phyloP scores from a whole-genome alignment of 2,329 filamentous ascomycete species.

The Anthostomella pinea region DNA sequence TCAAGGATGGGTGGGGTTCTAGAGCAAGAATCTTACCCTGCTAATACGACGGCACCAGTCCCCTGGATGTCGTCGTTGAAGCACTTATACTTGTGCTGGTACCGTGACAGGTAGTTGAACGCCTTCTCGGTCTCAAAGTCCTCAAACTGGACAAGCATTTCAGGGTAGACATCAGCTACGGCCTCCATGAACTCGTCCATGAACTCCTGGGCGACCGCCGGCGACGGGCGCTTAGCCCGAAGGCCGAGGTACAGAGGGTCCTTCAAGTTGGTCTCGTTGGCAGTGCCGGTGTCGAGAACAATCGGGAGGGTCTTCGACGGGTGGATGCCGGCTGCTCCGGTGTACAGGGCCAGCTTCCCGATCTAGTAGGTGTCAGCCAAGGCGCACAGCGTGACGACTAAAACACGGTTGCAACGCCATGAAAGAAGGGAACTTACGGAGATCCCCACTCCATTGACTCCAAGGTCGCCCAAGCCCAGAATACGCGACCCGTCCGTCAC shows the following conservation, averaged over 20 bases:
- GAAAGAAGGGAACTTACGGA: conserved; percentile 56
- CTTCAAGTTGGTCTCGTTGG: conserved; percentile 63
- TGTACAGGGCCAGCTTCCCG: conserved; percentile 94
- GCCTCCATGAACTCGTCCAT: conserved; percentile 98
- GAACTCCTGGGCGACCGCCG: conserved; percentile 81
- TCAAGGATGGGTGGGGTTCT: background rate
- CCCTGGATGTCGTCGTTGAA: conserved; percentile 99
- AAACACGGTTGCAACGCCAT: conserved; percentile 3
- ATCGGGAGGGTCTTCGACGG: conserved; percentile 78
- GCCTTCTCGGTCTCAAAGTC: conserved; percentile 93
- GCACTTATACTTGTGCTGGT: conserved; percentile 84
- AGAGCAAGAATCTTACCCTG: conserved; percentile 54
- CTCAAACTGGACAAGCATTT: conserved; percentile 85
- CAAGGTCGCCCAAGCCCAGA: conserved; percentile 88
- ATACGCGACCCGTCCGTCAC: conserved; percentile 94
- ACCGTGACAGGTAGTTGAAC: conserved; percentile 88
- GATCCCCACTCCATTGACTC: conserved; percentile 96
- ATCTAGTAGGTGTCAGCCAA: conserved; percentile 49
- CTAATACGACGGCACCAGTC: conserved; percentile 91
- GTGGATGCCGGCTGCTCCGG: conserved; percentile 89
- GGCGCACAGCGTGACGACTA: conserved; percentile 4
- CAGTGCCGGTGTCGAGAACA: conserved; percentile 64
- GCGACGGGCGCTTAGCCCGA: conserved; percentile 74
- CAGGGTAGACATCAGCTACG: conserved; percentile 67
- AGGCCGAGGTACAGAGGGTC: conserved; percentile 86